A percentile compares a stretch with the other conserved stretches of the same genome.
These are phyloP conservation scores for Russula sp. DNA, from an alignment of 768 basidiomycete species.

Conservation along the genomic window DNA sequence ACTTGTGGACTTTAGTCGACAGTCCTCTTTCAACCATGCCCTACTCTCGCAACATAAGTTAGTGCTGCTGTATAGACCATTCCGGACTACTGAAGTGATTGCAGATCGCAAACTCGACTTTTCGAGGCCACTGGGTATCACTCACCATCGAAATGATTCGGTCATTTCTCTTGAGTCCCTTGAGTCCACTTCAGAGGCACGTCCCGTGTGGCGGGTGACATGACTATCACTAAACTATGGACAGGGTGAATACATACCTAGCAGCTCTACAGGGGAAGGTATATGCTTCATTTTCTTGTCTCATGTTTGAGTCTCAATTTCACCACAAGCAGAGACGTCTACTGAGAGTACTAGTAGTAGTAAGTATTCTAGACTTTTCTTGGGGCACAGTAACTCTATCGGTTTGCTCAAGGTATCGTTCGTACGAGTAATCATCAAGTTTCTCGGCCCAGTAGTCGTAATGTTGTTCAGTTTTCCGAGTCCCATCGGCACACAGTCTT, in stretches of 20 bases:
- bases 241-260: constrained; percentile 6
- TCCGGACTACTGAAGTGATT: background rate
- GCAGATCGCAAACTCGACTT: background rate
- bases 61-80: too few relatives aligned
- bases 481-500: background rate
- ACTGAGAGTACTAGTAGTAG: background rate
- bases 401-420: background rate
- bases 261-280: background rate
- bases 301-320: background rate
- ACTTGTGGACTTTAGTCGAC: too few relatives aligned
- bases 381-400: background rate
- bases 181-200: constrained; percentile 7
- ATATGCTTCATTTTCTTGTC: constrained; percentile 1
- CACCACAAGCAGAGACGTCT: background rate
- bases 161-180: constrained; percentile 18
- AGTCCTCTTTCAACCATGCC: too few relatives aligned
- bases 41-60: too few relatives aligned
- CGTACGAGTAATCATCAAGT: background rate
- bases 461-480: background rate
- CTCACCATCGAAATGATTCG: background rate
- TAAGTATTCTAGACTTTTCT: background rate
- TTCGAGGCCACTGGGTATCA: constrained; percentile 1
- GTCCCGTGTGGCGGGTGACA: background rate
- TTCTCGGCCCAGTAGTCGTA: background rate
- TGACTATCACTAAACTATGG: background rate